Evolutionary conservation across 345 rosid genomes (phyloP).

Genomic region (Nephelium lappaceum): DNA sequence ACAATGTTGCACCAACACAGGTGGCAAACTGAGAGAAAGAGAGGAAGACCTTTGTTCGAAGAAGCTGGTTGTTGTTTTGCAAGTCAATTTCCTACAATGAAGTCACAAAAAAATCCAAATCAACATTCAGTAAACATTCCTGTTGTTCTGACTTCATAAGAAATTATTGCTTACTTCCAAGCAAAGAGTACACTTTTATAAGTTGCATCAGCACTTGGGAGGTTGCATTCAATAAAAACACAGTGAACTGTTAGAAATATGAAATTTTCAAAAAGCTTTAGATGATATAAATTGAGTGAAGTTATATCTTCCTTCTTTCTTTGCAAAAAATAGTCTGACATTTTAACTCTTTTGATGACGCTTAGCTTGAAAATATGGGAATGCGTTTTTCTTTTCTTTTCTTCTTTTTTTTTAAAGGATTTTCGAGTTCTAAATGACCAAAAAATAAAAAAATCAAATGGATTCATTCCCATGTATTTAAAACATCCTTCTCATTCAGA

Average conservation of each 20-base stretch:
- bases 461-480: neutral
- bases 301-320: too few relatives aligned
- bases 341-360: neutral
- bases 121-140: neutral
- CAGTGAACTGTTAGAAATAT: too few relatives aligned
- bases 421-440: neutral
- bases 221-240: neutral
- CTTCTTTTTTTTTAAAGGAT: too few relatives aligned
- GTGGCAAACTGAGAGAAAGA: slow-evolving; percentile 1
- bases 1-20: neutral
- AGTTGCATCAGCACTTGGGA: neutral
- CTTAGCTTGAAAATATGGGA: neutral
- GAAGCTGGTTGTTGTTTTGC: slow-evolving; percentile 93
- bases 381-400: neutral
- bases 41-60: slow-evolving; percentile 76
- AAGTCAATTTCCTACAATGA: slow-evolving; percentile 79
- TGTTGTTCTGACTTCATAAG: neutral
- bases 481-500: neutral
- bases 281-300: too few relatives aligned
- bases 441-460: neutral
- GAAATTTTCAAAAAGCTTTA: too few relatives aligned
- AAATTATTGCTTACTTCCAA: neutral
- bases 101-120: neutral
- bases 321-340: too few relatives aligned
- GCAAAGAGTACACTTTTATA: neutral